Evolutionary conservation across 768 basidiomycete species (phyloP), one percentile per base, ranked within the genome.

Genomic region (Leccinum ochraceum): DNA sequence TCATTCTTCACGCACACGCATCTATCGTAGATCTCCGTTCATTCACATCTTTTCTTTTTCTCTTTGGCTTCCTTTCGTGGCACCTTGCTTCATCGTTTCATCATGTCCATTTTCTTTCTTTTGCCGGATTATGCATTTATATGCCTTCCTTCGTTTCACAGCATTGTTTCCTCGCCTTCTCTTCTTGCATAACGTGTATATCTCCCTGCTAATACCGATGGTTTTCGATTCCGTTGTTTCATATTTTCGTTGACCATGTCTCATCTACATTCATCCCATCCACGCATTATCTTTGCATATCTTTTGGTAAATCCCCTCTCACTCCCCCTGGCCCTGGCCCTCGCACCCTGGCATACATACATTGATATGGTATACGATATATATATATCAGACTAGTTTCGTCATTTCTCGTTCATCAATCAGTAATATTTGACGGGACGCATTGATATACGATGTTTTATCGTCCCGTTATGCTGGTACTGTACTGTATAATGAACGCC

Each of bases 21-120:
- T 57, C n/a, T 60, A 36, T 32, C 39, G 59, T 67, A 68, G 66
- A 67, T 67, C 66, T 67, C 53, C 62, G 57, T 50, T 8, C 48
- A 7, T 50, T 49, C 54, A 58, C 53, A 51, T 51, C 6, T 51
- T 44, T 63, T 6, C 14, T 46, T n/a, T 63, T 57, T 51, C 24
- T 24, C 32, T 62, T 32, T 22, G 46, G 46, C n/a, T 17, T 22
- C 22, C 4, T 48, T 48, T 10, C 22, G 22, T 24, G 46, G 20
- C 46, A 48, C 9, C 46, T 48, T 14, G 46, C 9, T 50, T 50
- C 26, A 50, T 32, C n/a, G 28, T 44, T 60, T 48, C 46, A 26
- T 24, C 49, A 16, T 50, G 22, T 50, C 22, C 14, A 50, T 50
- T 50, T 50, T 50, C 26, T 50, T 50, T 50, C 26, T 11, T 20